Percentiles rank a stretch among this genome's conserved stretches.
phyloP scores from a whole-genome alignment of 768 basidiomycete species.

The Tricholoma terreum region DNA sequence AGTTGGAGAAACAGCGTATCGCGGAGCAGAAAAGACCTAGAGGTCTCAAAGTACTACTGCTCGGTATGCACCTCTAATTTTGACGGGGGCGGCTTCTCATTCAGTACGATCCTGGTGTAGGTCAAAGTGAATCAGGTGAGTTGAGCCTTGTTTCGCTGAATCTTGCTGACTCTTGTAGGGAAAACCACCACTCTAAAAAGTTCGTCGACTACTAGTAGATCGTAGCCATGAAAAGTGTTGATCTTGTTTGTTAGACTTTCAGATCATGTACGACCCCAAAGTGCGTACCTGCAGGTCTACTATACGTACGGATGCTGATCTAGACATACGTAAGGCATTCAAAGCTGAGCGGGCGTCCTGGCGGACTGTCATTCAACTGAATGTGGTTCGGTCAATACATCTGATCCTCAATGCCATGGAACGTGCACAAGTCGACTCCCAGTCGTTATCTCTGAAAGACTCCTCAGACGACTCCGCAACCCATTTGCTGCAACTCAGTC shows the following conservation, averaged over 20 bases:
- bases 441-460: constrained; percentile 2
- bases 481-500: constrained; percentile 34
- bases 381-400: constrained; percentile 65
- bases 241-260: constrained; percentile 45
- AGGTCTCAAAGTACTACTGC: constrained; percentile 56
- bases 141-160: background rate
- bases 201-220: constrained; percentile 31
- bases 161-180: constrained; percentile 36
- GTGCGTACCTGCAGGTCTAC: constrained; percentile 24
- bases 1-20: constrained; percentile 47
- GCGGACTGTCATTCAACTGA: constrained; percentile 67
- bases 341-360: constrained; percentile 60
- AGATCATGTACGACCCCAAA: constrained; percentile 62
- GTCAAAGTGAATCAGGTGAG: constrained; percentile 79
- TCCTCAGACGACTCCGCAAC: constrained; percentile 20
- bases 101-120: constrained; percentile 28
- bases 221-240: background rate
- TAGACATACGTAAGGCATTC: constrained; percentile 40
- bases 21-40: constrained; percentile 46
- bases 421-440: constrained; percentile 22
- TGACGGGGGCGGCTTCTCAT: background rate
- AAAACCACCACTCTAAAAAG: constrained; percentile 82
- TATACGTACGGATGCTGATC: background rate
- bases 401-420: constrained; percentile 57
- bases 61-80: constrained; percentile 42